These are phyloP conservation scores for Sugiyamaella novakii DNA, from an alignment of 1,139 yeast species.

Conservation along the genomic window DNA sequence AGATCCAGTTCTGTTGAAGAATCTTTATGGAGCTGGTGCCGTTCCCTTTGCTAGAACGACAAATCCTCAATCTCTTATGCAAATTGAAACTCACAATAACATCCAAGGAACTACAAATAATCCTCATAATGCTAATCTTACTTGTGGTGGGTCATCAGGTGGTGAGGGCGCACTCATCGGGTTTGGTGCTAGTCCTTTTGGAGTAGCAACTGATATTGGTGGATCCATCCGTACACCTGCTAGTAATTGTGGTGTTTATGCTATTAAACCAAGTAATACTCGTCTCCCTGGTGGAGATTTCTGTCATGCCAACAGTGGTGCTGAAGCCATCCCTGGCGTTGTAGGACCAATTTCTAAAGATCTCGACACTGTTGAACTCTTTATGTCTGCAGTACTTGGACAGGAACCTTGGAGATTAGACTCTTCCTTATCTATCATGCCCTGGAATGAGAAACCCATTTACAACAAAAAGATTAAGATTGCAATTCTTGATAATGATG, in stretches of 20 bases:
- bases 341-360: slow-evolving; percentile 25
- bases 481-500: slow-evolving; percentile 42
- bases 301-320: slow-evolving; percentile 54
- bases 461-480: slow-evolving; percentile 43
- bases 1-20: slow-evolving; percentile 44
- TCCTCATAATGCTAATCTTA: slow-evolving; percentile 49
- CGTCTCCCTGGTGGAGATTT: slow-evolving; percentile 48
- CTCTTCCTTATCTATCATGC: slow-evolving; percentile 23
- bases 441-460: slow-evolving; percentile 48
- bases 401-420: slow-evolving; percentile 25
- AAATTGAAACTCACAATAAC: slow-evolving; percentile 51
- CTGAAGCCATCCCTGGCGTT: slow-evolving; percentile 31
- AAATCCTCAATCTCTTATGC: slow-evolving; percentile 60
- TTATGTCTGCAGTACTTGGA: slow-evolving; percentile 17
- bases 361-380: slow-evolving; percentile 23
- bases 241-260: slow-evolving; percentile 56
- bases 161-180: slow-evolving; percentile 65
- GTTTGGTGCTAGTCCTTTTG: slow-evolving; percentile 52
- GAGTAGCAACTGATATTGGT: slow-evolving; percentile 67
- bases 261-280: slow-evolving; percentile 53
- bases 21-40: slow-evolving; percentile 54
- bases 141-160: slow-evolving; percentile 63
- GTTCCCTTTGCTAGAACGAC: slow-evolving; percentile 58
- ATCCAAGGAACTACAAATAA: slow-evolving; percentile 54
- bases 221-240: slow-evolving; percentile 64